Base-by-base conservation (phyloP, 768 basidiomycete species). In the Hortiboletus campestris region DNA sequence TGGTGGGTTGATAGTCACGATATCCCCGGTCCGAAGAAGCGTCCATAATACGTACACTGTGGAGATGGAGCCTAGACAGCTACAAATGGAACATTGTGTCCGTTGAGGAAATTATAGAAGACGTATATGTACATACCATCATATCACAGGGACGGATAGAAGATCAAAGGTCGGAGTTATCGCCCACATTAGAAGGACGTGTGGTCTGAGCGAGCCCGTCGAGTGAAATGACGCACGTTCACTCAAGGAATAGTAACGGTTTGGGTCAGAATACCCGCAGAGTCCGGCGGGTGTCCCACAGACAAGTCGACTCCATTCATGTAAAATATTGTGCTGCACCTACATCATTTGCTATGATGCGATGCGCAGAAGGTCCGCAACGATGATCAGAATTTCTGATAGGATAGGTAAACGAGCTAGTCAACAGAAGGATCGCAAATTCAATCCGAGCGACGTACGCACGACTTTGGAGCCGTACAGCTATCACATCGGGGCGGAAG, bases 401-500 rank as follows among this genome's bases (percentile, higher is more conserved):
- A n/a, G 35, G 32, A 13, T 13, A n/a, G 35, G 32, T 38, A 42
- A 55, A 42, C 36, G n/a, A 36, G 38, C 34, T 1, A n/a, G 46
- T 44, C 45, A 45, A 20, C 34, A 39, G 25, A 52, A 35, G 16
- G 14, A 46, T 31, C 45, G 17, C 34, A 56, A 32, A 34, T 40
- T 42, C 52, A 43, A 46, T 44, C 43, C 28, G 16, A 17, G 29
- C 46, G n/a, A 25, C 14, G 51, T 6, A 34, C 13, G 28, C 39
- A 14, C 43, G 34, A 46, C 49, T 46, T 22, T 43, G n/a, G 45
- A 32, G 34, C 47, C 17, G 32, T 35, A 16, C 31, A 44, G 58
- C 63, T 67, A 47, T 61, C 65, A 67, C 56, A 67, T 65, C 56
- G 60, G 59, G 47, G 34, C 43, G 44, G 52, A 56, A 46, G 45